Conservation (phyloP, 2,329 filamentous ascomycete genomes). For the Trichoderma koningiopsis region DNA sequence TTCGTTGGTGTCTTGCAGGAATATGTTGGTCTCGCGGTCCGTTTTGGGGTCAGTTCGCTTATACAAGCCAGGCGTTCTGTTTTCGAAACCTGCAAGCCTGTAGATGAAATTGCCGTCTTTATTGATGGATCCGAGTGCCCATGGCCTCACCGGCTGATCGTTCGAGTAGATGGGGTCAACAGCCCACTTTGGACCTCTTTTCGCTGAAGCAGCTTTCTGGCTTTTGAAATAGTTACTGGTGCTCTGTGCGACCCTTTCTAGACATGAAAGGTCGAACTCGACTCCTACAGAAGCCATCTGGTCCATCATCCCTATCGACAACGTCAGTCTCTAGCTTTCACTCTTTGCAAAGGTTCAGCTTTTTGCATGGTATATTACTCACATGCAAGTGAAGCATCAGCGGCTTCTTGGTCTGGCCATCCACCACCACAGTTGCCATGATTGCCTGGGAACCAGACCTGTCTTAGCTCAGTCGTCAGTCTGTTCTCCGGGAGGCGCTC, state of each 20-base stretch:
- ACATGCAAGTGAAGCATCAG: constrained; percentile 46
- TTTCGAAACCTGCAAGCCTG: constrained; percentile 46
- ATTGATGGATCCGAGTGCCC: constrained; percentile 50
- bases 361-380: constrained; percentile 27
- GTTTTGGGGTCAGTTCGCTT: constrained; percentile 47
- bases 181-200: constrained; percentile 45
- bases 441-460: constrained; percentile 69
- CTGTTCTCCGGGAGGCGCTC: constrained; percentile 46
- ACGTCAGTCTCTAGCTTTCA: not conserved
- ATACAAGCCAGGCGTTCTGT: constrained; percentile 53
- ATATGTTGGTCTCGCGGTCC: constrained; percentile 40
- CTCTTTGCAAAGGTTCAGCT: not conserved
- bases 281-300: constrained; percentile 55
- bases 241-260: constrained; percentile 45
- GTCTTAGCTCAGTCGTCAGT: constrained; percentile 48
- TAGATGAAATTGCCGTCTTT: constrained; percentile 46
- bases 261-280: constrained; percentile 49
- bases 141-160: constrained; percentile 52
- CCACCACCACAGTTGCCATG: constrained; percentile 73
- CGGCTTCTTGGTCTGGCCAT: constrained; percentile 55
- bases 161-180: constrained; percentile 49
- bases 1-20: constrained; percentile 57
- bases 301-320: constrained; percentile 56
- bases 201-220: constrained; percentile 25
- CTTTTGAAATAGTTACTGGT: constrained; percentile 39